These are phyloP conservation scores for Arthromyces matolae DNA, from an alignment of 768 basidiomycete species.

Conservation along the genomic window DNA sequence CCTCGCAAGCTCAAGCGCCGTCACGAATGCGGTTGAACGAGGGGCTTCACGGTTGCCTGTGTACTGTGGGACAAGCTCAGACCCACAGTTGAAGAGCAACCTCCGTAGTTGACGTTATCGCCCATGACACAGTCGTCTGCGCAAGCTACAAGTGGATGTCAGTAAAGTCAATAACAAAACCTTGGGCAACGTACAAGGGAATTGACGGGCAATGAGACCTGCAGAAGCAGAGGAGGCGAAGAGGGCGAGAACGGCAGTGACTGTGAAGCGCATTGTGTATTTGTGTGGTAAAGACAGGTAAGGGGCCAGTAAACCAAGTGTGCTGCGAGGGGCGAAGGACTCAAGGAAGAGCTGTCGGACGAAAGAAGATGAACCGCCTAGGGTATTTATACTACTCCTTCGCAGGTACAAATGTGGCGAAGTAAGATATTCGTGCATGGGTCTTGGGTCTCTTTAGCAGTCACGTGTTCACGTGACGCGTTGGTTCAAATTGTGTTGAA, in stretches of 20 bases:
- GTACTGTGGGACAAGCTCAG: conserved; percentile 11
- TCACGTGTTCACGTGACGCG: too few relatives aligned
- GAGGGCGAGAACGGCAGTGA: conserved; percentile 36
- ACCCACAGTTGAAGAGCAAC: conserved; percentile 38
- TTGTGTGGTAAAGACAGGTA: not conserved
- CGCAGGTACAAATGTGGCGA: too few relatives aligned
- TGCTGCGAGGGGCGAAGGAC: conserved; percentile 1
- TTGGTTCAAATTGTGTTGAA: too few relatives aligned
- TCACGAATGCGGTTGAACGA: conserved; percentile 34
- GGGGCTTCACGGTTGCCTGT: conserved; percentile 14
- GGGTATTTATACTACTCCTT: too few relatives aligned
- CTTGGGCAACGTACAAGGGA: conserved; percentile 32
- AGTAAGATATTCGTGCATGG: too few relatives aligned
- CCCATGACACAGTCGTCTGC: conserved; percentile 41
- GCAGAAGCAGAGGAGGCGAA: conserved; percentile 38
- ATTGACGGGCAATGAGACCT: conserved; percentile 32
- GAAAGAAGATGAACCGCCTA: conserved; percentile 2
- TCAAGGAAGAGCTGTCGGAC: conserved; percentile 9
- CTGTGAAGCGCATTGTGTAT: conserved; percentile 52
- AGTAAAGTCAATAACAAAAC: not conserved
- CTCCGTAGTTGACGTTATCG: conserved; percentile 34
- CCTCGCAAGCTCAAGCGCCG: conserved; percentile 39
- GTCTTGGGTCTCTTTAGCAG: too few relatives aligned
- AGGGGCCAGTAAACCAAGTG: too few relatives aligned
- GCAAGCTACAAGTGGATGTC: conserved; percentile 39